Conservation (phyloP, 495 filamentous ascomycete genomes). For the Peziza echinospora region DNA sequence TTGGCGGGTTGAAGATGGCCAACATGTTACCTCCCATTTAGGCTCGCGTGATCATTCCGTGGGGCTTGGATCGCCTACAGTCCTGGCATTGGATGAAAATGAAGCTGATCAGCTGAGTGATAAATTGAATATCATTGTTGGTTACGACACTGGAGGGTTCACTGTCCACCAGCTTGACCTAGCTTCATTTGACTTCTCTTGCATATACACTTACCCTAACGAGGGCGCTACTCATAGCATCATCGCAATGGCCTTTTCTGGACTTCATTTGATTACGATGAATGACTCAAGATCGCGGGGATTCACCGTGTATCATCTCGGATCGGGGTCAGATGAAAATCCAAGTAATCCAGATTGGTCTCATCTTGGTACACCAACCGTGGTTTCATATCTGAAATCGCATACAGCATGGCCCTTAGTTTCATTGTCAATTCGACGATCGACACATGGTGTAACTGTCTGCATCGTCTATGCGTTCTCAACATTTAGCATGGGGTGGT, state of each 20-base stretch:
- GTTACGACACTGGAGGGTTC: conserved; percentile 59
- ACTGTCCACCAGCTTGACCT: conserved; percentile 40
- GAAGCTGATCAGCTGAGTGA: conserved; percentile 17
- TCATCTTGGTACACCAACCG: conserved; percentile 24
- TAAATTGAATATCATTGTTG: conserved; percentile 38
- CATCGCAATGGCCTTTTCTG: conserved; percentile 50
- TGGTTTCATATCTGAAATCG: conserved; percentile 64
- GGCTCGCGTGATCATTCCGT: conserved; percentile 2
- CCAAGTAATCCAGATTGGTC: neutral
- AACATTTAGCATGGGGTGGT: conserved; percentile 53
- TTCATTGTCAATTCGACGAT: conserved; percentile 51
- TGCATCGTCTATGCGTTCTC: conserved; percentile 70
- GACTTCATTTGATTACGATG: conserved; percentile 60
- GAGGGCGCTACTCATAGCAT: conserved; percentile 32
- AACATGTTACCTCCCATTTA: conserved; percentile 20
- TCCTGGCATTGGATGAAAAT: conserved; percentile 40
- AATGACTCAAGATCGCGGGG: conserved; percentile 37
- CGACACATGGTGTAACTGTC: conserved; percentile 38
- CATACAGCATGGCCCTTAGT: conserved; percentile 60
- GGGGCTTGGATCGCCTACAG: conserved; percentile 30
- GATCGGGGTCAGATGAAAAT: conserved; percentile 6
- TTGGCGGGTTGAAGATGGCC: conserved; percentile 46
- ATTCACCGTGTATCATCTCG: conserved; percentile 27
- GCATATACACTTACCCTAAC: conserved; percentile 8
- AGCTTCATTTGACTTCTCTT: conserved; percentile 20